Percentiles rank a stretch among this genome's conserved stretches.
Conservation (phyloP, 192 early-diverging fungal species). For the Lobosporangium transversale region DNA sequence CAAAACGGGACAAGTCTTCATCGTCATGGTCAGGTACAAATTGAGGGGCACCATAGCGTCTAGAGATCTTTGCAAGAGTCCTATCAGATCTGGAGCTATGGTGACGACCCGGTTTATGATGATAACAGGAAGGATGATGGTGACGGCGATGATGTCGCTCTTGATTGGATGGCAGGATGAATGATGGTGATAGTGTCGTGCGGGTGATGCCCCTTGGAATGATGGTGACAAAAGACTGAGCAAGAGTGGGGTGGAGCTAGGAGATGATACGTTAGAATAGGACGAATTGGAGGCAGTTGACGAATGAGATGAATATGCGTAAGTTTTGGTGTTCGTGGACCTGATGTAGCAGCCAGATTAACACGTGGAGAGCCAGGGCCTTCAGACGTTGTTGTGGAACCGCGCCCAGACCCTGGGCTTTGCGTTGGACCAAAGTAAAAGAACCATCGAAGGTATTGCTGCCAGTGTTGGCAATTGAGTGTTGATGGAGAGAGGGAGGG, state of each 20-base stretch:
- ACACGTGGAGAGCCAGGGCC: slow-evolving; percentile 33
- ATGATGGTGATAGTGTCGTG: slow-evolving; percentile 14
- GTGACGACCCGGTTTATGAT: slow-evolving; percentile 4
- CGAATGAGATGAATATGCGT: slow-evolving; percentile 16
- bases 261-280: slow-evolving; percentile 41
- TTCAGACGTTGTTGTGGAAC: slow-evolving; percentile 17
- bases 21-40: slow-evolving; percentile 2
- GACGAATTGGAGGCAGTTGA: slow-evolving; percentile 29
- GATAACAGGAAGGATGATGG: slow-evolving; percentile 26
- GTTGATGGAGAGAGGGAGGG: slow-evolving; percentile 48
- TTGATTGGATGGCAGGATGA: slow-evolving; percentile 12
- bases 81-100: slow-evolving; percentile 13
- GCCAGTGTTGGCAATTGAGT: slow-evolving; percentile 12
- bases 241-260: slow-evolving; percentile 30
- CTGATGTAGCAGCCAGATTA: slow-evolving; percentile 3
- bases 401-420: slow-evolving; percentile 17
- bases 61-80: background rate
- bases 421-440: slow-evolving; percentile 5
- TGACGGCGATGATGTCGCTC: slow-evolving; percentile 15
- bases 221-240: slow-evolving; percentile 19
- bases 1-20: too few species aligned
- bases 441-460: background rate
- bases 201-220: slow-evolving; percentile 1
- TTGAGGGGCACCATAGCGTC: slow-evolving; percentile 3
- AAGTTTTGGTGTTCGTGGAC: slow-evolving; percentile 17